phyloP scores from a whole-genome alignment of 2,329 filamentous ascomycete species.

The Phaeosphaeria sp. region DNA sequence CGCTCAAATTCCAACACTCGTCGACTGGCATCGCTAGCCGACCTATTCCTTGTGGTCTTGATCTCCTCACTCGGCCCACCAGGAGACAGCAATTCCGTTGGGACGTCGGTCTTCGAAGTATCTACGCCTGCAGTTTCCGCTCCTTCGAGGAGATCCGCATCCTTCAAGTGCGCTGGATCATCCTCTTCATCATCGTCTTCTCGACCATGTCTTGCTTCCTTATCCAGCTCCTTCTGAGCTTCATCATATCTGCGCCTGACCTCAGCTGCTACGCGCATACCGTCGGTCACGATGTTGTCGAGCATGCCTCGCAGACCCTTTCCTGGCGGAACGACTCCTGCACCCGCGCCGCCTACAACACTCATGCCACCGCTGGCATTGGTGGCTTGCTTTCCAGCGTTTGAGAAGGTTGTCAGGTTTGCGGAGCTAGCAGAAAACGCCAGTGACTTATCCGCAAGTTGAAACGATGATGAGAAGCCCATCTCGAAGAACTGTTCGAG shows the following conservation, averaged over 20 bases:
- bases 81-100: slow-evolving; percentile 23
- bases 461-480: slow-evolving; percentile 92
- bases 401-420: slow-evolving; percentile 85
- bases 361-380: slow-evolving; percentile 48
- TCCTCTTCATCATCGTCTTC: slow-evolving; percentile 70
- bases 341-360: slow-evolving; percentile 52
- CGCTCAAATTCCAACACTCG: slow-evolving; percentile 49
- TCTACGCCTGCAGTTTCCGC: slow-evolving; percentile 56
- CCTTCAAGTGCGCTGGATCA: slow-evolving; percentile 41
- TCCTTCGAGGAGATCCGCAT: slow-evolving; percentile 56
- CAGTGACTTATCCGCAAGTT: slow-evolving; percentile 72
- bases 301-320: slow-evolving; percentile 89
- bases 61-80: slow-evolving; percentile 28
- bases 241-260: slow-evolving; percentile 94
- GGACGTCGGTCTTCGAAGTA: slow-evolving; percentile 28
- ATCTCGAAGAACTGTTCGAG: slow-evolving; percentile 98
- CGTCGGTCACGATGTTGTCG: slow-evolving; percentile 97
- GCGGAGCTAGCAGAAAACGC: slow-evolving; percentile 63
- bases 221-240: slow-evolving; percentile 88
- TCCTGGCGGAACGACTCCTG: slow-evolving; percentile 65
- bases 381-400: slow-evolving; percentile 60
- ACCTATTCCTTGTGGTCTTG: slow-evolving; percentile 36
- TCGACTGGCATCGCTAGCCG: slow-evolving; percentile 44
- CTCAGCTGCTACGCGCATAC: slow-evolving; percentile 93
- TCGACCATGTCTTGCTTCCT: slow-evolving; percentile 67